Base-by-base conservation (phyloP, 129 eudicot species). In the Sambucus nigra region DNA sequence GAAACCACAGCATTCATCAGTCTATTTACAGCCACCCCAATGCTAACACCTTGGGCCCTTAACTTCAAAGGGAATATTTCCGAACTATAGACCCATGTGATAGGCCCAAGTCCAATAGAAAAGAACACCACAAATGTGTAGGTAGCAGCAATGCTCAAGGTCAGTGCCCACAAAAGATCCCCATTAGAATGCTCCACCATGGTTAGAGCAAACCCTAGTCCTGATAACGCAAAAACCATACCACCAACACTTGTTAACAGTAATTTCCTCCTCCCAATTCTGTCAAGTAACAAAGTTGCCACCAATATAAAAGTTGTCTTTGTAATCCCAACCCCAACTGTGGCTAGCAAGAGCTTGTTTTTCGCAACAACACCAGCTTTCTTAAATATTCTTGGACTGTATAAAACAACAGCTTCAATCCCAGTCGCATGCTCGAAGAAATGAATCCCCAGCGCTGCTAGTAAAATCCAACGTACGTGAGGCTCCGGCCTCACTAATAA, bases 11-110 rank as follows among this genome's bases (percentile, higher is more conserved):
- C 97, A 58, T 79, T 89, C 50, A 73, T 81, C 10, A 66, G 53
- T 69, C 97, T 81, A 66, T 89, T 89, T 55, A 84, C 93, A 14
- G 88, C 95, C 66, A 89, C 95, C 9, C 93, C 91, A 7, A 89
- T 65, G 9, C 88, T 60, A 20, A 72, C 76, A 25, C 95, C 97
- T 55, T 72, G 77, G n/a, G 86, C 97, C 74, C 97, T 73, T 7
- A 84, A 64, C 67, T 25, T 81, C 4, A 64, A 35, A 2, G 95
- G 97, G 13, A 82, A 89, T 2, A 84, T 79, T 75, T 89, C 97
- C 4, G 95, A 65, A 20, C 86, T 76, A 55, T 81, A 89, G 25
- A 89, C 97, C 88, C 95, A 84, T 31, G 93, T 74, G 0, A 84
- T 67, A 0, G 97, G 97, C 2, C 64, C 80, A 14, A 89, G 75